Percentiles rank a stretch among this genome's conserved stretches.
phyloP scores from a whole-genome alignment of 2,329 filamentous ascomycete species.

The Neonectria punicea region DNA sequence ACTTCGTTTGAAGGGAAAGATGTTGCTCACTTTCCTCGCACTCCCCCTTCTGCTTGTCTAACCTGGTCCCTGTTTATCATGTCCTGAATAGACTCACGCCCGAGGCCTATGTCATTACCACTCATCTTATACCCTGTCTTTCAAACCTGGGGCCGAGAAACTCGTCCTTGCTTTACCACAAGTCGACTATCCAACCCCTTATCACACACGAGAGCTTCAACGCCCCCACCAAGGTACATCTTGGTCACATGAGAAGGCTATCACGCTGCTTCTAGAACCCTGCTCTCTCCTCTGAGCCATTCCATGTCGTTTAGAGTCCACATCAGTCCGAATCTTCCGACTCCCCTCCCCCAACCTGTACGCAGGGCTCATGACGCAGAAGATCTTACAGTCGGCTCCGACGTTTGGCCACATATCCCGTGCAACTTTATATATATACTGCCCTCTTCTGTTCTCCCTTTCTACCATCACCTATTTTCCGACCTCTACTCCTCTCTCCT shows the following conservation, averaged over 20 bases:
- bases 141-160: not conserved
- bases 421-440: not conserved
- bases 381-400: not conserved
- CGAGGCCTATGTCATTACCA: not conserved
- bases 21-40: not conserved
- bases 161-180: not conserved
- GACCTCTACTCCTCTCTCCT: not conserved
- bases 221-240: not conserved
- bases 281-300: not conserved
- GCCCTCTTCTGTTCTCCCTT: not conserved
- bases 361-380: not conserved
- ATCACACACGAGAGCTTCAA: not conserved
- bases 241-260: not conserved
- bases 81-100: not conserved
- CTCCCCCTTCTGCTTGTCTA: not conserved
- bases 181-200: not conserved
- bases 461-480: not conserved
- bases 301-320: not conserved
- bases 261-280: not conserved
- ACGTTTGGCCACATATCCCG: not conserved
- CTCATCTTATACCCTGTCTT: not conserved
- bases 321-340: not conserved
- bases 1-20: conserved; percentile 21
- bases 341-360: not conserved
- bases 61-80: not conserved